Evolutionary conservation across 169 alveolate species (phyloP).

Genomic region (Plasmodium vinckei): DNA sequence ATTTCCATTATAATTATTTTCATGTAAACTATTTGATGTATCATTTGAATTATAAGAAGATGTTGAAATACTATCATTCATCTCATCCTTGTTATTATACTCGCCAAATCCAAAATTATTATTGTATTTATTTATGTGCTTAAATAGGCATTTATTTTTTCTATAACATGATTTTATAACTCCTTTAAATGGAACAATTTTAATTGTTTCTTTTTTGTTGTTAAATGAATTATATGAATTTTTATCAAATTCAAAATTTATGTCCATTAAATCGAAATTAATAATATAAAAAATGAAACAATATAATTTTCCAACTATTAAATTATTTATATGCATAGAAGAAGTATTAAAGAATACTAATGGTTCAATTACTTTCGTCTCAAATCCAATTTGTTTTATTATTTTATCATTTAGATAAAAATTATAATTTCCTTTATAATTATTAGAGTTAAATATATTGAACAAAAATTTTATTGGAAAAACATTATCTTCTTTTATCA

Average conservation of each 20-base stretch:
- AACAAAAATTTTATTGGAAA: constrained; percentile 25
- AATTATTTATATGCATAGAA: constrained; percentile 58
- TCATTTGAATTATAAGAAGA: neutral
- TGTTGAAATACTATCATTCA: neutral
- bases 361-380: constrained; percentile 43
- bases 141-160: constrained; percentile 28
- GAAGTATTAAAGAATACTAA: constrained; percentile 61
- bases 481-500: constrained; percentile 24
- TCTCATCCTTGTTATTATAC: neutral
- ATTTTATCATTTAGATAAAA: constrained; percentile 29
- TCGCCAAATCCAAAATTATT: neutral
- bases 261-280: constrained; percentile 59
- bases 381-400: constrained; percentile 16
- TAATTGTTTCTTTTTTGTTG: constrained; percentile 60
- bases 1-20: constrained; percentile 6
- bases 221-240: constrained; percentile 58
- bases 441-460: constrained; percentile 21
- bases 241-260: constrained; percentile 70
- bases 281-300: constrained; percentile 67
- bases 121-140: constrained; percentile 25
- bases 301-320: constrained; percentile 63
- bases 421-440: constrained; percentile 35
- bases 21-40: neutral
- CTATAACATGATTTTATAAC: constrained; percentile 63
- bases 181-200: constrained; percentile 54